Evolutionary conservation across 345 rosid genomes (phyloP).

Genomic region (sweet orange (Citrus sinensis)): DNA sequence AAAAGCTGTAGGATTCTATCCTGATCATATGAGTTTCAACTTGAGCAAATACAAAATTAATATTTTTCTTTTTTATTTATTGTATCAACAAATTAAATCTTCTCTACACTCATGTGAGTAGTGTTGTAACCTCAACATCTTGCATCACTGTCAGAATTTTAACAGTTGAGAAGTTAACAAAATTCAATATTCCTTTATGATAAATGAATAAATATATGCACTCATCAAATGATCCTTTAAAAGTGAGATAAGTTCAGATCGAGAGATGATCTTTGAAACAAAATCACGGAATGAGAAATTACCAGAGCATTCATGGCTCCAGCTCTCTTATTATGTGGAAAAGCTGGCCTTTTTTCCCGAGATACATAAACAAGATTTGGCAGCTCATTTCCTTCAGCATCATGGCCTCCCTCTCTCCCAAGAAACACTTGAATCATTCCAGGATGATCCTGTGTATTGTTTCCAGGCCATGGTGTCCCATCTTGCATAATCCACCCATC

Average conservation of each 20-base stretch:
- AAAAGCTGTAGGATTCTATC: neutral
- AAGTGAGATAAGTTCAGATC: neutral
- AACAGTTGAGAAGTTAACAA: neutral
- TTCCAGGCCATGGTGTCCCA: conserved; percentile 99
- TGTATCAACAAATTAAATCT: too few relatives aligned
- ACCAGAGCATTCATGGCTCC: conserved; percentile 99
- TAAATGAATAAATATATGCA: neutral
- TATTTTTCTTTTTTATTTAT: too few relatives aligned
- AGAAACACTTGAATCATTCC: conserved; percentile 97
- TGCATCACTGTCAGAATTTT: neutral
- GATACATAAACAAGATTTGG: conserved; percentile 79
- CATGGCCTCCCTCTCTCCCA: conserved; percentile 80
- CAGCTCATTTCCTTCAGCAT: conserved; percentile 73
- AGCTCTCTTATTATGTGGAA: conserved; percentile 88
- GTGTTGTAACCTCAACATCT: too few relatives aligned
- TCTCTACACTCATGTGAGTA: too few relatives aligned
- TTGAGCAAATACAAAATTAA: neutral
- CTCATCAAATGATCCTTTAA: neutral
- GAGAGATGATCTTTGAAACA: neutral
- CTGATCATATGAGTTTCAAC: neutral
- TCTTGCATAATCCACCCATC: conserved; percentile 98
- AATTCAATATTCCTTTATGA: neutral
- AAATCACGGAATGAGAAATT: neutral
- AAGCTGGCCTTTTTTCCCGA: conserved; percentile 83
- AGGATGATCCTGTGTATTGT: conserved; percentile 94